Conservation (phyloP, 164 flowering plant genomes). For the Berberis thunbergii region DNA sequence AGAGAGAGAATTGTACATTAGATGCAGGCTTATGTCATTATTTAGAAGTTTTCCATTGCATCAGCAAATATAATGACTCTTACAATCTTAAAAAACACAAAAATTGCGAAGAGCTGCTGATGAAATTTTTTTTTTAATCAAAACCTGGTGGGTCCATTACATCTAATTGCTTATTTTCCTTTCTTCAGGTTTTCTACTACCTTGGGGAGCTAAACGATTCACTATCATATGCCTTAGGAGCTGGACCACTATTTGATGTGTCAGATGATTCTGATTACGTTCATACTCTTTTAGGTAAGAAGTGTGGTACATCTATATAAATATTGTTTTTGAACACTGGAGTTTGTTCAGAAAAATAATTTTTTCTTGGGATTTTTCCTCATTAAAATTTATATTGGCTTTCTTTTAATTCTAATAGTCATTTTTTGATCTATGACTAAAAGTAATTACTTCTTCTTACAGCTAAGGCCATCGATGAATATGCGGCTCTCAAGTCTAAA, state of each 20-base stretch:
- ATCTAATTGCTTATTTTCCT: too few relatives aligned
- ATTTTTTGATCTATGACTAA: not conserved
- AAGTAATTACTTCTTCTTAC: conserved; percentile 12
- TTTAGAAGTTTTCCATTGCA: too few relatives aligned
- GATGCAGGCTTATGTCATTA: too few relatives aligned
- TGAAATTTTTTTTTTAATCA: too few relatives aligned
- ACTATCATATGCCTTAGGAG: conserved; percentile 87
- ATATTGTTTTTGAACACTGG: not conserved
- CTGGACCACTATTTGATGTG: conserved; percentile 85
- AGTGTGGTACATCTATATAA: not conserved
- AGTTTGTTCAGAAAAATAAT: not conserved
- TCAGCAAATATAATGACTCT: too few relatives aligned
- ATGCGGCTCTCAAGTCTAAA: conserved; percentile 69
- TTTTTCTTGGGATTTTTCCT: not conserved
- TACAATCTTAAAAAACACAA: too few relatives aligned
- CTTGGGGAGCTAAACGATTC: conserved; percentile 88
- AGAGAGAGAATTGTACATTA: too few relatives aligned
- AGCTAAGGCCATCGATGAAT: conserved; percentile 98
- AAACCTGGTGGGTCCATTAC: too few relatives aligned
- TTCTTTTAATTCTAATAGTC: not conserved
- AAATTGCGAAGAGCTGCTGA: too few relatives aligned
- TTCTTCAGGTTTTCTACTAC: conserved; percentile 74
- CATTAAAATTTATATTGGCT: not conserved
- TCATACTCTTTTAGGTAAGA: conserved; percentile 79
- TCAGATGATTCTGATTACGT: conserved; percentile 86